phyloP scores from a whole-genome alignment of 805 yeast species.

The Candida succiphila region DNA sequence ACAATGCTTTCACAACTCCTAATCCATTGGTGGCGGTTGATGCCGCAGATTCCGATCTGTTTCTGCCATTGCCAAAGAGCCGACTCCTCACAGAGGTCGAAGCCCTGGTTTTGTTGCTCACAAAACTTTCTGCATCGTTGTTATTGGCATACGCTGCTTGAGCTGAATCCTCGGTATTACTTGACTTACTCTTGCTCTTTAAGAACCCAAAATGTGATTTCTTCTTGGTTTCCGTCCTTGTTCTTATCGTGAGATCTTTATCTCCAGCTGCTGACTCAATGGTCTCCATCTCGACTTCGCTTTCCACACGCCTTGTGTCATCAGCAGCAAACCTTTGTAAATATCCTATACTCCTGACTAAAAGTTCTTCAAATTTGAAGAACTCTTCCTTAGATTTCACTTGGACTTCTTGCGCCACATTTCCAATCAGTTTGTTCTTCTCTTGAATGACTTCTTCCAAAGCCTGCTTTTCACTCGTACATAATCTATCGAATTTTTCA shows the following conservation, averaged over 20 bases:
- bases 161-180: neutral
- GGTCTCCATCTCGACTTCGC: constrained; percentile 85
- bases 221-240: constrained; percentile 43
- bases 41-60: constrained; percentile 4
- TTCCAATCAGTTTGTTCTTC: constrained; percentile 24
- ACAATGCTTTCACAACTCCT: constrained; percentile 36
- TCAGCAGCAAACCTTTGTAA: constrained; percentile 58
- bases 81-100: constrained; percentile 16
- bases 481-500: constrained; percentile 27
- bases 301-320: constrained; percentile 63
- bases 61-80: constrained; percentile 15
- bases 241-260: constrained; percentile 53
- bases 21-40: constrained; percentile 3
- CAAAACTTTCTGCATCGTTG: constrained; percentile 16
- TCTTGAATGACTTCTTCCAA: constrained; percentile 29
- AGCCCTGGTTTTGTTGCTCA: constrained; percentile 14
- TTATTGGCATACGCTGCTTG: constrained; percentile 7
- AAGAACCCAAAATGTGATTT: constrained; percentile 40
- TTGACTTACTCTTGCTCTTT: constrained; percentile 2
- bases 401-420: constrained; percentile 27
- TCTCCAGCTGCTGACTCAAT: constrained; percentile 80
- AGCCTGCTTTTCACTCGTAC: constrained; percentile 40
- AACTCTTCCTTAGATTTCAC: constrained; percentile 26
- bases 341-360: constrained; percentile 40
- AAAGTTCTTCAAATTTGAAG: constrained; percentile 36